These are phyloP conservation scores for Colletotrichum viniferum DNA, from an alignment of 2,329 filamentous ascomycete species.

Conservation along the genomic window DNA sequence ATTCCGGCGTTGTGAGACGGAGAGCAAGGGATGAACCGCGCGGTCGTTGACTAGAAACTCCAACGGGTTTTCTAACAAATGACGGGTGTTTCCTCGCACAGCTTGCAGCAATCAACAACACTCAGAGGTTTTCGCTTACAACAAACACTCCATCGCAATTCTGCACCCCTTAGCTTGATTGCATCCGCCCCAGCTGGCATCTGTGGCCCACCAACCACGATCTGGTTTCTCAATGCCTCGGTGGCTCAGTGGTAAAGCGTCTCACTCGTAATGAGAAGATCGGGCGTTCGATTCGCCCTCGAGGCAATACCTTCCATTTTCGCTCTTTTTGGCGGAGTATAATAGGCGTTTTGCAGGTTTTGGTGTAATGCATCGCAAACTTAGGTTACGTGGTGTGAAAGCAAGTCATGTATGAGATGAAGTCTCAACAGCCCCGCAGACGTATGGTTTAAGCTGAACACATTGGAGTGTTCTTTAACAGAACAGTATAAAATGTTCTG, in stretches of 20 bases:
- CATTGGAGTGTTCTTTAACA: not conserved
- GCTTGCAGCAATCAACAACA: not conserved
- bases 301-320: not conserved
- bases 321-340: not conserved
- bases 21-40: not conserved
- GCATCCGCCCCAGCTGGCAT: not conserved
- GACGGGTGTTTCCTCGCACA: not conserved
- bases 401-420: not conserved
- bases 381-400: rapidly evolving
- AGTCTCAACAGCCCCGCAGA: not conserved
- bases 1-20: not conserved
- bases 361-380: not conserved
- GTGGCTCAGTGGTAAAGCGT: slow-evolving; percentile 18
- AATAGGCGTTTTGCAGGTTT: not conserved
- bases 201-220: not conserved
- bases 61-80: not conserved
- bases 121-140: not conserved
- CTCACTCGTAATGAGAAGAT: slow-evolving; percentile 21
- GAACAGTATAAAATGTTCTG: not conserved
- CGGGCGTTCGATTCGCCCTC: slow-evolving; percentile 20
- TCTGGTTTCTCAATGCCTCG: not conserved
- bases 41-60: not conserved
- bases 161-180: not conserved
- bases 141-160: not conserved
- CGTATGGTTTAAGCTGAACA: not conserved